These are phyloP conservation scores for Lepidium sativum DNA, from an alignment of 345 rosid genomes.

Conservation along the genomic window DNA sequence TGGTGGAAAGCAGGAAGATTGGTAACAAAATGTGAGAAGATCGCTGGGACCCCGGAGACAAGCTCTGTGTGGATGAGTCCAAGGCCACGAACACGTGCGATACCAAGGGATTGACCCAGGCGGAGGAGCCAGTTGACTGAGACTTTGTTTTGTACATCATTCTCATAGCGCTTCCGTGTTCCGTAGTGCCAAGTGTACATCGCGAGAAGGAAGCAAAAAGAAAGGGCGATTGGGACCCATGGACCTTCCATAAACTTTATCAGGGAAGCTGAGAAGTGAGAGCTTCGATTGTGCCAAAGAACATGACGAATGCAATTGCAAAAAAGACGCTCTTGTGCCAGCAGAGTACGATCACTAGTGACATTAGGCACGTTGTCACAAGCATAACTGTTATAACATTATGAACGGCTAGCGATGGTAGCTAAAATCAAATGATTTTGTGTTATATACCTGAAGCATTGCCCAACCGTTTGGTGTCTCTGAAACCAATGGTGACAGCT, in stretches of 20 bases:
- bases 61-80: constrained; percentile 93
- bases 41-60: constrained; percentile 86
- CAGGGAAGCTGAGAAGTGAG: constrained; percentile 89
- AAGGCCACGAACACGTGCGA: constrained; percentile 79
- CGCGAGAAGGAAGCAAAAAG: constrained; percentile 56
- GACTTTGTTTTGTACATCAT: constrained; percentile 90
- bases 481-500: constrained; percentile 84
- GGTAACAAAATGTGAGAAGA: constrained; percentile 95
- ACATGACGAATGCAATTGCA: constrained; percentile 60
- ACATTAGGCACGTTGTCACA: constrained; percentile 95
- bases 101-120: constrained; percentile 77
- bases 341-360: constrained; percentile 83
- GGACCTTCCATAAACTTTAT: constrained; percentile 95
- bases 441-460: constrained; percentile 76
- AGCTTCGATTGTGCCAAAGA: constrained; percentile 82
- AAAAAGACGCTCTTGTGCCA: constrained; percentile 75
- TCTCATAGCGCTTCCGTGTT: constrained; percentile 68
- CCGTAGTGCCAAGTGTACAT: constrained; percentile 98
- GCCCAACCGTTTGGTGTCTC: constrained; percentile 75
- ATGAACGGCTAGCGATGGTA: background rate
- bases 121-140: constrained; percentile 80
- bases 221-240: constrained; percentile 93
- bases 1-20: constrained; percentile 98
- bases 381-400: constrained; percentile 84
- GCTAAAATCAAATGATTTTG: background rate